These are phyloP conservation scores for Multifurca ochricompacta DNA, from an alignment of 768 basidiomycete species.

Conservation along the genomic window DNA sequence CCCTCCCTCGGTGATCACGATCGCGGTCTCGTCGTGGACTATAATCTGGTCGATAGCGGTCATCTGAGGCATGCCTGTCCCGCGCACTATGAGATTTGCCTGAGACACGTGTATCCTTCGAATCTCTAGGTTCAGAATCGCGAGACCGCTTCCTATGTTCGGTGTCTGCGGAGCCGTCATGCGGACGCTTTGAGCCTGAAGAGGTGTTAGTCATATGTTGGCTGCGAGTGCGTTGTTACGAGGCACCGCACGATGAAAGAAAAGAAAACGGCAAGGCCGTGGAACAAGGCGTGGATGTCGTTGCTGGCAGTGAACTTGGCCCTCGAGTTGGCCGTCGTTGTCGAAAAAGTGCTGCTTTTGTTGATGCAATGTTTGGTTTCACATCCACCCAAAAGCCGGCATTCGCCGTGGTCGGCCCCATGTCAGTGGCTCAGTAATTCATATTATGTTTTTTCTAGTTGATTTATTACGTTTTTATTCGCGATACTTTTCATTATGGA, in stretches of 20 bases:
- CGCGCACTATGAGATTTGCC: conserved; percentile 25
- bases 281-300: conserved; percentile 1
- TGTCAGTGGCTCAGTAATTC: too few relatives aligned
- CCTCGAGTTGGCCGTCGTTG: neutral
- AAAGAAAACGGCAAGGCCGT: conserved; percentile 17
- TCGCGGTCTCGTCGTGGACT: conserved; percentile 25
- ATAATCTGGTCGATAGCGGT: conserved; percentile 25
- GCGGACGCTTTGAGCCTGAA: conserved; percentile 77
- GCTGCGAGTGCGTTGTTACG: conserved; percentile 50
- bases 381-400: neutral
- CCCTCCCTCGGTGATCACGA: conserved; percentile 29
- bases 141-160: conserved; percentile 47
- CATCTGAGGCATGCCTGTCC: conserved; percentile 31
- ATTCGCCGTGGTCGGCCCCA: too few relatives aligned
- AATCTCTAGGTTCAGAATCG: conserved; percentile 50
- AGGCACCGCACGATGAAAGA: conserved; percentile 72
- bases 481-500: too few relatives aligned
- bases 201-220: conserved; percentile 65
- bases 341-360: neutral
- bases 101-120: conserved; percentile 56
- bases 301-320: neutral
- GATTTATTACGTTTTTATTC: too few relatives aligned
- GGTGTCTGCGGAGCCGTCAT: conserved; percentile 46
- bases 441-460: too few relatives aligned
- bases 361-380: conserved; percentile 10